A percentile compares a stretch with the other conserved stretches of the same genome.
These are phyloP conservation scores for Fusarium torreyae DNA, from an alignment of 2,329 filamentous ascomycete genomes.

Conservation along the genomic window DNA sequence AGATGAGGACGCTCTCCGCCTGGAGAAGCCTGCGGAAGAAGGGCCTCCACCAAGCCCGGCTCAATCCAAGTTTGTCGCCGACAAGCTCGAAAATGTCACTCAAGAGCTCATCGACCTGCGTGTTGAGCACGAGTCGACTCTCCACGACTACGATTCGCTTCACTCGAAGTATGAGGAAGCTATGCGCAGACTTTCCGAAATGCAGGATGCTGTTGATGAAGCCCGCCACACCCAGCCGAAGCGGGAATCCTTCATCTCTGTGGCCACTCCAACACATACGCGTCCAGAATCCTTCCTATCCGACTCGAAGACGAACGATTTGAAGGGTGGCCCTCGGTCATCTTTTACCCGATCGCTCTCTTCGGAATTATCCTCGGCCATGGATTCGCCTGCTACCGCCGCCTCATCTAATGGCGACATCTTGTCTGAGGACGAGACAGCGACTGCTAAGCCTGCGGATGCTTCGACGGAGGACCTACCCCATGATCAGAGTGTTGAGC, in stretches of 20 bases:
- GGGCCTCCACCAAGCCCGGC: conserved; percentile 75
- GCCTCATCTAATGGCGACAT: conserved; percentile 73
- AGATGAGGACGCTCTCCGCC: conserved; percentile 42
- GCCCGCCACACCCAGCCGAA: conserved; percentile 73
- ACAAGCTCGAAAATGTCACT: conserved; percentile 92
- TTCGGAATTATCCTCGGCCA: conserved; percentile 91
- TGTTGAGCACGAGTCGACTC: conserved; percentile 88
- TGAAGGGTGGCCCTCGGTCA: conserved; percentile 76
- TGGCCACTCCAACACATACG: conserved; percentile 64
- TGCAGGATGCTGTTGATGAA: conserved; percentile 90
- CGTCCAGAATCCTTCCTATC: conserved; percentile 89
- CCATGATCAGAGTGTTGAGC: conserved; percentile 58
- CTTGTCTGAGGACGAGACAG: conserved; percentile 58
- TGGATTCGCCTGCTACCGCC: conserved; percentile 78
- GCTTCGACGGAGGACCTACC: conserved; percentile 58
- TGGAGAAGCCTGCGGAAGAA: conserved; percentile 33
- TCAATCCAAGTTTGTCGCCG: conserved; percentile 87
- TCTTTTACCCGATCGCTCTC: conserved; percentile 89
- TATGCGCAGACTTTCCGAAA: conserved; percentile 82
- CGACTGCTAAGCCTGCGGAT: conserved; percentile 60
- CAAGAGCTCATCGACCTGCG: conserved; percentile 93
- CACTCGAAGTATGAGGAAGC: conserved; percentile 93
- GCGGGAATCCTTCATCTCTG: conserved; percentile 71
- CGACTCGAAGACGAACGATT: conserved; percentile 78
- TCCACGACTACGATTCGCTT: conserved; percentile 85